These are phyloP conservation scores for Triangularia verruculosa DNA, from an alignment of 2,329 filamentous ascomycete species.

Conservation along the genomic window DNA sequence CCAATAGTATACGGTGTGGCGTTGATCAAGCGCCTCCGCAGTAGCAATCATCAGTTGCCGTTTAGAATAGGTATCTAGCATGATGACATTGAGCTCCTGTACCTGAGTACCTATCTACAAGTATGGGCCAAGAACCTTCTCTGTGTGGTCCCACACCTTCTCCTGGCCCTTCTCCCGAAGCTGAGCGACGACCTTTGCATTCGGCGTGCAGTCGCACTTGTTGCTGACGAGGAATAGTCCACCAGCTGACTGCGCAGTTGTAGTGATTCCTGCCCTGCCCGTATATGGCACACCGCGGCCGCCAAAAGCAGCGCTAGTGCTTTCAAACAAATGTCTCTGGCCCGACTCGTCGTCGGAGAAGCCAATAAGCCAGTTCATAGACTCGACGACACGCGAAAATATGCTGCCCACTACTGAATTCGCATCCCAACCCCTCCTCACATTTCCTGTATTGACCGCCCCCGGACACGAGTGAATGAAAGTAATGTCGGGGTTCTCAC, in stretches of 20 bases:
- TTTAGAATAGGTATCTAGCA: too few relatives aligned
- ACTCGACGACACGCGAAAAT: slow-evolving; percentile 23
- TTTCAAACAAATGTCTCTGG: slow-evolving; percentile 11
- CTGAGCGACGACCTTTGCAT: slow-evolving; percentile 30
- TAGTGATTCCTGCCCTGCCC: background rate
- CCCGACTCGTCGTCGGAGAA: slow-evolving; percentile 11
- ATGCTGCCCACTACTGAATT: slow-evolving; percentile 30
- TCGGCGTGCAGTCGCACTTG: slow-evolving; percentile 33
- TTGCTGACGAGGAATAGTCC: slow-evolving; percentile 36
- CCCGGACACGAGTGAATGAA: slow-evolving; percentile 38
- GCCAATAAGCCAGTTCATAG: background rate
- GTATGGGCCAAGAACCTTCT: slow-evolving; percentile 28
- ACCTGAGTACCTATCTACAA: background rate
- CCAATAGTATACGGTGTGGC: too few relatives aligned
- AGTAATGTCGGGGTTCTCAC: slow-evolving; percentile 31
- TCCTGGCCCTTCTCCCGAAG: slow-evolving; percentile 32
- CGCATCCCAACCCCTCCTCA: slow-evolving; percentile 23
- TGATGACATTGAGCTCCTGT: too few relatives aligned
- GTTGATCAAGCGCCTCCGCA: too few relatives aligned
- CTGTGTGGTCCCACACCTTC: slow-evolving; percentile 36
- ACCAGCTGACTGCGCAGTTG: background rate
- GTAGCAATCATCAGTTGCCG: too few relatives aligned
- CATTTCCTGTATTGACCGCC: slow-evolving; percentile 1
- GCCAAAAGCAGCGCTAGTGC: slow-evolving; percentile 12
- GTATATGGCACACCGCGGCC: slow-evolving; percentile 7